Base-by-base conservation (phyloP, 108 stramenopile genomes). In the Cyclotella cryptica region DNA sequence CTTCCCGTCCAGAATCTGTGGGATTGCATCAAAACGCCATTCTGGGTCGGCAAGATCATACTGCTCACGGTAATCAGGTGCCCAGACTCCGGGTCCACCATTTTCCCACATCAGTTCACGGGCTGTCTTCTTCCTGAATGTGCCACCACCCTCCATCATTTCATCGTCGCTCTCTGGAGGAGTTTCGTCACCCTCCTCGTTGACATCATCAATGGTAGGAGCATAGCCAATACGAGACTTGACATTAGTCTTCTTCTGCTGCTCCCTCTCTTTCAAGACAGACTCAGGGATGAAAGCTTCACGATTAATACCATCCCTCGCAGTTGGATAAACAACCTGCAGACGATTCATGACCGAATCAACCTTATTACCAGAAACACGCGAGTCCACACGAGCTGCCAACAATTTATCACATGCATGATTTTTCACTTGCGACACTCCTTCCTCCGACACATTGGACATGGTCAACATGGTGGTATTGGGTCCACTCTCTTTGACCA, bases 1-100 rank as follows among this genome's bases (percentile, higher is more conserved):
- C 88, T 97, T 98, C n/a, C 99, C 99, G 81, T 99, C 97, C 71
- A 98, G 86, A 67, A 99, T 98, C 76, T 99, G 94, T 14, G 99
- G 99, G 62, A 98, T 95, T 40, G 88, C 88, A 83, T 99, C 99
- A 75, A 93, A 95, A 63, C 84, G 84, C 96, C 97, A 98, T 41
- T 96, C 93, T 19, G 94, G 94, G 49, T 96, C 87, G 75, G 88
- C 85, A 44, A 98, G 96, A 52, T 96, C 86, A 78, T 99, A 99
- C 66, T 95, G 86, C 66, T 96, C 96, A 54, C 97, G 84, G 79
- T 96, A 97, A 86, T 99, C 99, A 54, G 92, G 92, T 24, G 92
- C 89, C 94, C 98, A 98, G 14, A 98, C 98, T 47, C 99, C 99
- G 12, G 97, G 93, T 55, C 99, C 99, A 24, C 99, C 99, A 73